Evolutionary conservation across 805 yeast genomes (phyloP).

Genomic region (Cyberlindnera misumaiensis): DNA sequence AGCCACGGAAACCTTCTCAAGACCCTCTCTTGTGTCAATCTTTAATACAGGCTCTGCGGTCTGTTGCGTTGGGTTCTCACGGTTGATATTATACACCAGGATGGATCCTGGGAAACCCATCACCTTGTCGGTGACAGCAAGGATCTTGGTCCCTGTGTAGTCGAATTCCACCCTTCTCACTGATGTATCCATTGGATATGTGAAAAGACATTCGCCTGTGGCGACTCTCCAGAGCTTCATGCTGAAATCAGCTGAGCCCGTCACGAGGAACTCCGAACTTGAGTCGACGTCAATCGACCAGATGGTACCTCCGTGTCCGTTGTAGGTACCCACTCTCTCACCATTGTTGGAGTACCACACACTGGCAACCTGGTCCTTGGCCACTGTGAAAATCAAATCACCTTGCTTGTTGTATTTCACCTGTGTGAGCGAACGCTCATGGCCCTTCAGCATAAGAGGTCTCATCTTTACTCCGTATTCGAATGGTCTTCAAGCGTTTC

Average conservation of each 20-base stretch:
- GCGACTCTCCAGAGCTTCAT: constrained; percentile 79
- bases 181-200: constrained; percentile 77
- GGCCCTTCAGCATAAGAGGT: constrained; percentile 79
- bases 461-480: constrained; percentile 36
- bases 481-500: too few species aligned
- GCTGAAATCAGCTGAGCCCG: constrained; percentile 88
- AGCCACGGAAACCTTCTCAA: constrained; percentile 69
- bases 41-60: constrained; percentile 48
- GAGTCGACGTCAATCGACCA: constrained; percentile 88
- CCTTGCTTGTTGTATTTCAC: constrained; percentile 95
- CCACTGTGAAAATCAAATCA: constrained; percentile 83
- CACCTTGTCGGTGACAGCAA: constrained; percentile 82
- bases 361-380: constrained; percentile 84
- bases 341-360: constrained; percentile 96
- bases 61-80: constrained; percentile 41
- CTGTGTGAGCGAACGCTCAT: constrained; percentile 96
- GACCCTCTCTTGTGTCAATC: constrained; percentile 54
- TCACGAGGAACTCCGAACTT: constrained; percentile 60
- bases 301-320: constrained; percentile 87
- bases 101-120: constrained; percentile 85
- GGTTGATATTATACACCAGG: constrained; percentile 54
- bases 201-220: constrained; percentile 68
- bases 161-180: constrained; percentile 85
- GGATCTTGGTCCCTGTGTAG: constrained; percentile 59
- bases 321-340: constrained; percentile 90